Evolutionary conservation across 2,329 filamentous ascomycete species (phyloP), one percentile per base, ranked within the genome.

Genomic region (Colletotrichum sp.): DNA sequence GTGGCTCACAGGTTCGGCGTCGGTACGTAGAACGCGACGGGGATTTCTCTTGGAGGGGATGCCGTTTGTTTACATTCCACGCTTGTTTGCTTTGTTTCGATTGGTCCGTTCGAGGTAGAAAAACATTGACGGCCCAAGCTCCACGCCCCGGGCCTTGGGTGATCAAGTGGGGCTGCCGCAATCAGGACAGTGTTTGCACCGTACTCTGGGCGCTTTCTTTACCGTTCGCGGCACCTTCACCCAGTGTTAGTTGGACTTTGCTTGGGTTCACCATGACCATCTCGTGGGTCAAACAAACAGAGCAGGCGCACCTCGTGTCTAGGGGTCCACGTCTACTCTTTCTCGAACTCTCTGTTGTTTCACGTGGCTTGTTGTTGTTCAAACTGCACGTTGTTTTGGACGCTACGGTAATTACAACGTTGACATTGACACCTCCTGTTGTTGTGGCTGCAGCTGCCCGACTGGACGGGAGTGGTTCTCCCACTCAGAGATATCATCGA

Each of bases 1-100:
- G 57, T 65, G 57, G 36, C 31, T 63, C 31, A 21, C 29, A 61
- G 29, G 57, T 31, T 31, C 31, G 31, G 27, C 15, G 55, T 59
- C 16, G 61, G 67, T 73, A 66, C 70, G 59, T 70, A 61, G 67
- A 66, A 58, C 72, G 72, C 69, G 72, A 67, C 57, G 62, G 72
- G 72, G 68, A 57, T 58, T 18, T 51, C 54, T 43, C 34, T n/a
- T 66, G 68, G 72, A 74, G 69, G 72, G 72, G 71, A n/a, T 70
- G 12, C 58, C 66, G 59, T 74, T 74, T 74, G 72, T 74, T 74
- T 74, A 74, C 72, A 72, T 74, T 73, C 68, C 55, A 58, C 38
- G 54, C 31, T 11, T 43, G 16, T 33, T 8, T 33, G 27, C 31
- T 15, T 51, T 36, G 29, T 64, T 63, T 43, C 58, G 62, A 74